Evolutionary conservation across 2,329 filamentous ascomycete species (phyloP), one percentile per base, ranked within the genome.

Genomic region (Magnaporthiopsis rhizophila): DNA sequence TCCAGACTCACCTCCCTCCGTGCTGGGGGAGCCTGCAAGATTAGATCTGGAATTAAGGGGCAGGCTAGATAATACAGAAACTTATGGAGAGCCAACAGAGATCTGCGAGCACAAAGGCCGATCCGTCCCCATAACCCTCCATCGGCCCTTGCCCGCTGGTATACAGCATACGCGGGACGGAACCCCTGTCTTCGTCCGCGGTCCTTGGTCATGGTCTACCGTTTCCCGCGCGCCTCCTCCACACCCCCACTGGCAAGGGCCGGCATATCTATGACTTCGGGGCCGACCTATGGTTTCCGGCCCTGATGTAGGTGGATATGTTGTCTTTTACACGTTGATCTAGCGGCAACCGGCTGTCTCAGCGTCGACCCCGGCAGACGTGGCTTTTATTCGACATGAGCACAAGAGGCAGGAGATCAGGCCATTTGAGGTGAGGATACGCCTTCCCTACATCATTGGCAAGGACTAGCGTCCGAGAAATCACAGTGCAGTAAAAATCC

Each of bases 321-420:
- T 4, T 53, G 45, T 53, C 18, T 53, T 53, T 53, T 24, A 53
- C 45, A 53, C 45, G 38, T 7, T 45, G 38, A 18, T 24, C 45
- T 53, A 53, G 45, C 45, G 21, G n/a, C n/a, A 53, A 11, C 69
- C 45, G 45, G 45, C n/a, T 53, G 45, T 24, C 7, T 53, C 24
- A 18, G 45, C 45, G 45, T 53, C 21, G n/a, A 53, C 45, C 21
- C 21, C 21, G 45, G 45, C n/a, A 21, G 45, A 53, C n/a, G 18
- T n/a, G 45, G 45, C 45, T 53, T n/a, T 53, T n/a, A 53, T 53
- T 53, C 45, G n/a, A 53, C n/a, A 13, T 53, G 45, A 21, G 18
- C 18, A 53, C 45, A 53, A 24, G 18, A 24, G n/a, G 45, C 7
- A 53, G 45, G 21, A 53, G 38, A n/a, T 53, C 45, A 53, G 45